Percentiles rank a stretch among this genome's conserved stretches.
Evolutionary conservation across 2,329 filamentous ascomycete species (phyloP).

Genomic region (Aureobasidium sp.): DNA sequence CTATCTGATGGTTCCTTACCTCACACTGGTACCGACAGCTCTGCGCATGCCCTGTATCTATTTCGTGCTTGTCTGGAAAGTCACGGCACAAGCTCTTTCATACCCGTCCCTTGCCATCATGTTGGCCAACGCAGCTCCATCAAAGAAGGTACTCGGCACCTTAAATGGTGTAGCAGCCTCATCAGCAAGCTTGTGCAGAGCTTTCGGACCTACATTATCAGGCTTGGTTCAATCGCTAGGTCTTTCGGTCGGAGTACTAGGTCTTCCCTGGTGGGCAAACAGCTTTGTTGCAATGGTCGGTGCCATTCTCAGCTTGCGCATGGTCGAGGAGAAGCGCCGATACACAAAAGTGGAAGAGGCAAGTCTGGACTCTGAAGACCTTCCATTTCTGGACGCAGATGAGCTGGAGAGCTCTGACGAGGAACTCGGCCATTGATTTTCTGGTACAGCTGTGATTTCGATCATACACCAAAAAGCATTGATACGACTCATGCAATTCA

Average conservation of each 20-base stretch:
- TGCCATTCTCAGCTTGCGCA: constrained; percentile 63
- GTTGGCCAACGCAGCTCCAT: constrained; percentile 79
- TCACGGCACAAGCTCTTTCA: constrained; percentile 81
- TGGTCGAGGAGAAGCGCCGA: constrained; percentile 35
- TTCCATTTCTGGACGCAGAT: constrained; percentile 3
- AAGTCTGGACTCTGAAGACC: neutral
- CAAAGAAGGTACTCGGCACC: constrained; percentile 73
- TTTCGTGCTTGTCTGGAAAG: constrained; percentile 76
- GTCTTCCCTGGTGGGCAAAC: constrained; percentile 88
- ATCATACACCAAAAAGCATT: neutral
- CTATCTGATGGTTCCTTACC: constrained; percentile 81
- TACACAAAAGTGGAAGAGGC: constrained; percentile 5
- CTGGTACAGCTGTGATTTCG: neutral
- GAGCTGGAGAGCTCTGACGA: neutral
- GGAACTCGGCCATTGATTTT: neutral
- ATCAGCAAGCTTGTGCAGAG: constrained; percentile 78
- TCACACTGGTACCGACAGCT: constrained; percentile 68
- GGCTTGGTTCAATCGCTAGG: constrained; percentile 78
- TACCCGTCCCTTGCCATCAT: constrained; percentile 89
- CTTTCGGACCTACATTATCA: constrained; percentile 80
- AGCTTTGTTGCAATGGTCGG: constrained; percentile 67
- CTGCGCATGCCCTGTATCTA: constrained; percentile 70
- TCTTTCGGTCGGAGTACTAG: constrained; percentile 70
- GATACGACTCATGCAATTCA: neutral
- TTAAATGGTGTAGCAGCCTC: constrained; percentile 91